Evolutionary conservation across 345 rosid species (phyloP).

Genomic region (Populus simonii): DNA sequence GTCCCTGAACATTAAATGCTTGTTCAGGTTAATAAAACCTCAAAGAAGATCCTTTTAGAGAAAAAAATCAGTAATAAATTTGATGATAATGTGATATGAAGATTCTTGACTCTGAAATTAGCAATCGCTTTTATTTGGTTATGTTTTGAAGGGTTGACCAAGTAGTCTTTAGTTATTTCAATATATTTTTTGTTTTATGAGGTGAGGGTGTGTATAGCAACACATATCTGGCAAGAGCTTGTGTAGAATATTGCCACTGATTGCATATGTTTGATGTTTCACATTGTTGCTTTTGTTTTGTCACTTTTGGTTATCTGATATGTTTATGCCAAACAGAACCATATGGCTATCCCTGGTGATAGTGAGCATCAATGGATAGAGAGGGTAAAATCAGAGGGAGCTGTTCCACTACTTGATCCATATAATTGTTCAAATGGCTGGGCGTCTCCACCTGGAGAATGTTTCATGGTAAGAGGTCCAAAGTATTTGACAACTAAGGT

Average conservation of each 20-base stretch:
- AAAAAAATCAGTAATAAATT: not conserved
- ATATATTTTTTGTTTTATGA: not conserved
- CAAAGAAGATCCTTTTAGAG: not conserved
- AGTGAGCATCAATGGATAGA: conserved; percentile 64
- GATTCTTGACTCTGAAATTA: not conserved
- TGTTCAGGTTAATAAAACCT: not conserved
- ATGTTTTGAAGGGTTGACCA: not conserved
- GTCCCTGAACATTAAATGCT: not conserved
- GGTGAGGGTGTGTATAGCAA: not conserved
- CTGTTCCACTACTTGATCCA: conserved; percentile 68
- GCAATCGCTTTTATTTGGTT: not conserved
- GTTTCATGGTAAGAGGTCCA: conserved; percentile 88
- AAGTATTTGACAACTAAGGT: conserved; percentile 62
- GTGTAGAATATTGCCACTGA: not conserved
- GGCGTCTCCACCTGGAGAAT: conserved; percentile 76
- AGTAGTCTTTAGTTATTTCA: not conserved
- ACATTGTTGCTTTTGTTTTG: not conserved
- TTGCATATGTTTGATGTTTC: not conserved
- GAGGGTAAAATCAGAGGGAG: conserved; percentile 70
- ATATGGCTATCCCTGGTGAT: conserved; percentile 45
- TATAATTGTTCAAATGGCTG: conserved; percentile 67
- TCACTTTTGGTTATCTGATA: conserved; percentile 1
- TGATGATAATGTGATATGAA: not conserved
- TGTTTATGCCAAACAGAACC: conserved; percentile 15
- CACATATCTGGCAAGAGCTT: not conserved